A percentile compares a stretch with the other conserved stretches of the same genome.
Evolutionary conservation across 495 filamentous ascomycete species (phyloP).

Genomic region (Penicillium pulvis): DNA sequence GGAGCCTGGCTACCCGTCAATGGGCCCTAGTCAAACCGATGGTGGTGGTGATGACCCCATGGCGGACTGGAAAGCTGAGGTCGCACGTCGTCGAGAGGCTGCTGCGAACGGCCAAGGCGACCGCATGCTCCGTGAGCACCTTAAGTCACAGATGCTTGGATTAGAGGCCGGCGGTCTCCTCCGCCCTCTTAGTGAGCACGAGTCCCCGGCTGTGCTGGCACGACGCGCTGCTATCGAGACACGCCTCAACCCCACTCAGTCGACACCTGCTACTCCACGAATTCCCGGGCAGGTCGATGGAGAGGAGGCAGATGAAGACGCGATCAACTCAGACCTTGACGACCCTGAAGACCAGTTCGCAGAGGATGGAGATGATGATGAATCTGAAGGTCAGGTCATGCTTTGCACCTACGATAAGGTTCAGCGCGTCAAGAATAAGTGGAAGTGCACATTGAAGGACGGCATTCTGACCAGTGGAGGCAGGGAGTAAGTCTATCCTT

Average conservation of each 20-base stretch:
- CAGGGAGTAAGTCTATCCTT: constrained; percentile 66
- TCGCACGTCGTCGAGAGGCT: constrained; percentile 54
- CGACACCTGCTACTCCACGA: constrained; percentile 9
- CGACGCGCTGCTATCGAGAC: constrained; percentile 19
- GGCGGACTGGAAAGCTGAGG: constrained; percentile 60
- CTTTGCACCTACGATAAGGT: constrained; percentile 99
- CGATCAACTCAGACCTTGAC: constrained; percentile 98
- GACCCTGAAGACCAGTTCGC: constrained; percentile 85
- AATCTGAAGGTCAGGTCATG: constrained; percentile 85
- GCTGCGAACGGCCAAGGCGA: constrained; percentile 64
- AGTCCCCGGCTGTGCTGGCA: constrained; percentile 22
- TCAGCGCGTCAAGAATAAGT: constrained; percentile 99
- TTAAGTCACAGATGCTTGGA: constrained; percentile 59
- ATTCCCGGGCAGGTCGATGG: constrained; percentile 65
- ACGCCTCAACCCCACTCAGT: constrained; percentile 4
- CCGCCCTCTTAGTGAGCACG: constrained; percentile 57
- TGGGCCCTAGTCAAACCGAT: constrained; percentile 67
- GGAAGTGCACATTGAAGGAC: constrained; percentile 99
- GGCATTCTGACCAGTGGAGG: constrained; percentile 88
- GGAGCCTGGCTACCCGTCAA: constrained; percentile 47
- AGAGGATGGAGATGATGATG: constrained; percentile 76
- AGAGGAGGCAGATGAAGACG: constrained; percentile 80
- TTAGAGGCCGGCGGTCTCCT: constrained; percentile 84
- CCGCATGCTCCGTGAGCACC: constrained; percentile 40
- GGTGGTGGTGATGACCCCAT: constrained; percentile 58